phyloP scores from a whole-genome alignment of 2,329 filamentous ascomycete species.

The Aquanectria penicillioides region DNA sequence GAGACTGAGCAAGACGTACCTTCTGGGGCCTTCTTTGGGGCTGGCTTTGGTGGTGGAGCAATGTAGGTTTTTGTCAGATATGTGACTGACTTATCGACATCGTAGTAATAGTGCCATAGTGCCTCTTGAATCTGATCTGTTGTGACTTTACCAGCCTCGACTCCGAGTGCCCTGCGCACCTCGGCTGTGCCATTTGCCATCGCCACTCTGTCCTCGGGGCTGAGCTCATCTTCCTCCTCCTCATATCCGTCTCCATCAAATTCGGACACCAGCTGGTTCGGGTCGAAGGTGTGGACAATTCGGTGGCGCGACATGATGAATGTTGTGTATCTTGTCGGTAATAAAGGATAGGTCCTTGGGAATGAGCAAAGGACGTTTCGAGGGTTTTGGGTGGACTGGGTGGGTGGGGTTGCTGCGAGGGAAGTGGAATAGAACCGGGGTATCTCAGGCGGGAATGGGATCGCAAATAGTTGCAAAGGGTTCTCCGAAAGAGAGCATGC shows the following conservation, averaged over 20 bases:
- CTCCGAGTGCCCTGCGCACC: conserved; percentile 73
- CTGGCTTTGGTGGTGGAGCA: conserved; percentile 54
- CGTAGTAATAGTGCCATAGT: conserved; percentile 96
- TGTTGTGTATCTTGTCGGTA: not conserved
- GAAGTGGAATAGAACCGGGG: not conserved
- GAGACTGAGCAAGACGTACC: conserved; percentile 51
- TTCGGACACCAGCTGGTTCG: conserved; percentile 59
- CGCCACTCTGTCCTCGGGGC: conserved; percentile 56
- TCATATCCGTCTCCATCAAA: conserved; percentile 59
- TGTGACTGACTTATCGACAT: conserved; percentile 83
- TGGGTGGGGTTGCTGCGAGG: not conserved
- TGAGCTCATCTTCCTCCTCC: conserved; percentile 58
- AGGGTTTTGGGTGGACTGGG: not conserved
- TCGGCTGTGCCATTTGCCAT: conserved; percentile 74
- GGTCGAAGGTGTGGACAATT: conserved; percentile 55
- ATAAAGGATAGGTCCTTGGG: not conserved
- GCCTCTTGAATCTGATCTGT: conserved; percentile 82
- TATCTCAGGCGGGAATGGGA: not conserved
- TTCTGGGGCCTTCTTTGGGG: conserved; percentile 54
- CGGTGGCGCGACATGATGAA: conserved; percentile 39
- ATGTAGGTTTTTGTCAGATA: conserved; percentile 78
- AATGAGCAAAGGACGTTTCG: not conserved
- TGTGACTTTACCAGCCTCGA: conserved; percentile 65
- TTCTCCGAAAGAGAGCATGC: not conserved
- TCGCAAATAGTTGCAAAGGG: not conserved